These are phyloP conservation scores for Debaryomyces subglobosus DNA, from an alignment of 1,139 yeast genomes.

Conservation along the genomic window DNA sequence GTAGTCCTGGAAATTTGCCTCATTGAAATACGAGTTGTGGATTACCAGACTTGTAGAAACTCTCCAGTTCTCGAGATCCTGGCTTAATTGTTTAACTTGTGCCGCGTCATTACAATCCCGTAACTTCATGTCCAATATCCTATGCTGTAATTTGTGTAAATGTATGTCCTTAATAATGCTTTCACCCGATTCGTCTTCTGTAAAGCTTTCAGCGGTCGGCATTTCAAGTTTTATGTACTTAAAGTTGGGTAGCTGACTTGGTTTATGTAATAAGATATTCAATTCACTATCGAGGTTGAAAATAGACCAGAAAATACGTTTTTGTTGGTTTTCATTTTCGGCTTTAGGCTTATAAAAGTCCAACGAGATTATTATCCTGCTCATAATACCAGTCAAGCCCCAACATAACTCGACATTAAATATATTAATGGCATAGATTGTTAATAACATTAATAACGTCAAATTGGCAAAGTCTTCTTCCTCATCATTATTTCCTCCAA, in stretches of 20 bases:
- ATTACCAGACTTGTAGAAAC: conserved; percentile 30
- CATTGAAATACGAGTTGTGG: conserved; percentile 27
- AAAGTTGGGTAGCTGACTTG: conserved; percentile 37
- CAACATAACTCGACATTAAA: conserved; percentile 35
- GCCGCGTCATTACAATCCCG: conserved; percentile 9
- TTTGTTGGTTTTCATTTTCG: conserved; percentile 14
- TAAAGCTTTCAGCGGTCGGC: conserved; percentile 14
- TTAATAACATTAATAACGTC: conserved; percentile 33
- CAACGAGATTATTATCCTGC: conserved; percentile 30
- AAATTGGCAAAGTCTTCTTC: conserved; percentile 26
- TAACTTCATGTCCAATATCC: conserved; percentile 23
- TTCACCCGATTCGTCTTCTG: conserved; percentile 23
- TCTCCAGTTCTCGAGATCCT: conserved; percentile 42
- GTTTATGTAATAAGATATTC: conserved; percentile 34
- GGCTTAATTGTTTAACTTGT: conserved; percentile 23
- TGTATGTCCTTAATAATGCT: conserved; percentile 25
- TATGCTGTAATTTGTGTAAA: conserved; percentile 23
- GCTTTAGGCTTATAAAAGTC: conserved; percentile 22
- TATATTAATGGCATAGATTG: conserved; percentile 33
- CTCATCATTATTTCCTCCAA: conserved; percentile 21
- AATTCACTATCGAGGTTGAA: conserved; percentile 45
- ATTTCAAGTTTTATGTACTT: conserved; percentile 21
- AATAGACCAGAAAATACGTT: conserved; percentile 42
- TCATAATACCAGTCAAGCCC: conserved; percentile 39
- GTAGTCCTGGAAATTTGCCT: conserved; percentile 34